Percentiles rank a stretch among this genome's conserved stretches.
Evolutionary conservation across 352 stramenopile genomes (phyloP).

Genomic region (Phytophthora pisi): DNA sequence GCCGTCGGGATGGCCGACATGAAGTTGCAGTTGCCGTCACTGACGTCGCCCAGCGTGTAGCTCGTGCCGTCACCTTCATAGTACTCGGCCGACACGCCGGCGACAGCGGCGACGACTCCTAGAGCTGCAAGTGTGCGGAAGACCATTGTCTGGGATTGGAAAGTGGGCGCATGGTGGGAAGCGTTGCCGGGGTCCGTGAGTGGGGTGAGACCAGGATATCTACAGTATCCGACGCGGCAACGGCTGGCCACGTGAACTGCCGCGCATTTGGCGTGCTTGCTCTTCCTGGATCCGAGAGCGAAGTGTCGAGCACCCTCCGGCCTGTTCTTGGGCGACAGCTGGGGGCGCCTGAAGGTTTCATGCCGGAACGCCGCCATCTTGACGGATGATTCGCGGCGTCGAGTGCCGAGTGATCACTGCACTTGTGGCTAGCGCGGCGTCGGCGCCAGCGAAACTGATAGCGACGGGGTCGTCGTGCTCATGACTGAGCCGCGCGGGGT

Average conservation of each 20-base stretch:
- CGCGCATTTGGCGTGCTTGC: conserved; percentile 19
- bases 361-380: conserved; percentile 1
- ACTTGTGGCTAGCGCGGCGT: conserved; percentile 10
- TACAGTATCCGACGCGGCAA: neutral
- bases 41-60: conserved; percentile 36
- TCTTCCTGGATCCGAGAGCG: conserved; percentile 30
- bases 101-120: conserved; percentile 1
- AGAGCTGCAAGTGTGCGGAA: conserved; percentile 17
- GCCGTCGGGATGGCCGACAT: conserved; percentile 50
- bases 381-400: conserved; percentile 11
- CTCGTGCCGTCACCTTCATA: conserved; percentile 47
- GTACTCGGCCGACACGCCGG: conserved; percentile 22
- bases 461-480: no score
- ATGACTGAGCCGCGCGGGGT: neutral
- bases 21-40: conserved; percentile 50
- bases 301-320: conserved; percentile 28
- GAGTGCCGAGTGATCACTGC: conserved; percentile 3
- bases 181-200: neutral
- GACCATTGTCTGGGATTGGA: conserved; percentile 15
- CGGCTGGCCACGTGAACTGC: conserved; percentile 15
- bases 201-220: neutral
- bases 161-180: conserved; percentile 7
- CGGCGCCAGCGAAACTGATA: conserved; percentile 19
- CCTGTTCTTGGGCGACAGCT: conserved; percentile 33
- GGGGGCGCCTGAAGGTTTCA: conserved; percentile 8